Conservation (phyloP, 139 green algal genomes). For the Asterochloris erici region DNA sequence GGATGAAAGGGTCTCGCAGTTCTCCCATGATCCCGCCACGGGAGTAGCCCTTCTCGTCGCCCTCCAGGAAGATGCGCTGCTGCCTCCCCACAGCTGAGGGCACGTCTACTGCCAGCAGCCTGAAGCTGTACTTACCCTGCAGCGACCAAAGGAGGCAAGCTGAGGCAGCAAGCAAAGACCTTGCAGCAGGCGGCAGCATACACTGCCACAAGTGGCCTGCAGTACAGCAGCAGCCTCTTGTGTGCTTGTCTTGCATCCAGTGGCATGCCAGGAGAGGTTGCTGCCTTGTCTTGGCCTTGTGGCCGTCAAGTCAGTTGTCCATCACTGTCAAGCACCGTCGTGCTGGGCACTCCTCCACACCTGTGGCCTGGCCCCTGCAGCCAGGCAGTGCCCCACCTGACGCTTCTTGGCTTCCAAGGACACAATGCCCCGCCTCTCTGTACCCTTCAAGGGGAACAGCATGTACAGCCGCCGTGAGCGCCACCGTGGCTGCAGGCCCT, state of each 20-base stretch:
- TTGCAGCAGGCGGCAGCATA: no score
- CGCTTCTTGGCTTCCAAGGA: slow-evolving; percentile 78
- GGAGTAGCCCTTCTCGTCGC: slow-evolving; percentile 51
- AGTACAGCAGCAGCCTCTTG: no score
- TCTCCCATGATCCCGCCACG: slow-evolving; percentile 54
- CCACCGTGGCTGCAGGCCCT: slow-evolving; percentile 37
- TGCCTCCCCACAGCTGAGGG: slow-evolving; percentile 36
- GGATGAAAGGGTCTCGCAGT: slow-evolving; percentile 64
- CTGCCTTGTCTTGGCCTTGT: no score
- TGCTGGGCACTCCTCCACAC: no score
- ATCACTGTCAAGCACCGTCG: no score
- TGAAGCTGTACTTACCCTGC: slow-evolving; percentile 74
- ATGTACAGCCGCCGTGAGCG: slow-evolving; percentile 64
- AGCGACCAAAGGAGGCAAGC: no score
- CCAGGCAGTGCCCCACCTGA: slow-evolving; percentile 24
- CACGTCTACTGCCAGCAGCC: slow-evolving; percentile 71
- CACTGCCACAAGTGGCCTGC: no score
- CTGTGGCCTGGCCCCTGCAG: no score
- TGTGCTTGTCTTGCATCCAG: no score
- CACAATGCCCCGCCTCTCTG: slow-evolving; percentile 65
- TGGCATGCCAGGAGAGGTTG: no score
- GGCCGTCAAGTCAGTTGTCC: no score
- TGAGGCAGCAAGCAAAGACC: no score
- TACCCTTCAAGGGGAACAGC: slow-evolving; percentile 69
- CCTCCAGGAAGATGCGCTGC: slow-evolving; percentile 60